Evolutionary conservation across 441 rosid species (phyloP).

Genomic region (Hura crepitans): DNA sequence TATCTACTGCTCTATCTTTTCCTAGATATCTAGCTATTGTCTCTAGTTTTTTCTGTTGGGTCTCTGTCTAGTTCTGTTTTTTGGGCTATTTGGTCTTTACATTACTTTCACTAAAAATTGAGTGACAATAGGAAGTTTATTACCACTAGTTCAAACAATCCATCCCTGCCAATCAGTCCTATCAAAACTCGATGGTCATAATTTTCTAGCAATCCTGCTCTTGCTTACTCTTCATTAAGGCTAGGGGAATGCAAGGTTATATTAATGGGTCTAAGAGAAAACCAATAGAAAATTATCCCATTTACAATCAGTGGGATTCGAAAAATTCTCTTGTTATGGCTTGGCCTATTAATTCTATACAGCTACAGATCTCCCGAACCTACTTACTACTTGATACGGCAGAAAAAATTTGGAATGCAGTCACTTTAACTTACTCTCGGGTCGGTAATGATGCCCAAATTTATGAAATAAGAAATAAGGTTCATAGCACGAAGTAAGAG

Average conservation of each 20-base stretch:
- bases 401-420: constrained; percentile 1
- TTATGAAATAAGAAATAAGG: neutral
- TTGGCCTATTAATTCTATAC: no score
- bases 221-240: neutral
- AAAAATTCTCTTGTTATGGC: neutral
- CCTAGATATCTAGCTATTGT: no score
- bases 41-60: no score
- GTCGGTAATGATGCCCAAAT: neutral
- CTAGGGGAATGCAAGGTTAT: no score
- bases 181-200: constrained; percentile 4
- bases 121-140: no score
- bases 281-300: neutral
- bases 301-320: neutral
- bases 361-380: no score
- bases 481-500: neutral
- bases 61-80: no score
- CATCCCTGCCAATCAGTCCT: neutral
- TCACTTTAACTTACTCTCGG: neutral
- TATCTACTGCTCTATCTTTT: no score
- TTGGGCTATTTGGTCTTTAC: no score
- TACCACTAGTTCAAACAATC: neutral
- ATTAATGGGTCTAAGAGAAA: no score
- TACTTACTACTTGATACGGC: neutral
- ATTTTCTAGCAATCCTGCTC: neutral
- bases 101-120: no score